Evolutionary conservation across 169 alveolate genomes (phyloP).

Genomic region (Plasmodium blacklocki): DNA sequence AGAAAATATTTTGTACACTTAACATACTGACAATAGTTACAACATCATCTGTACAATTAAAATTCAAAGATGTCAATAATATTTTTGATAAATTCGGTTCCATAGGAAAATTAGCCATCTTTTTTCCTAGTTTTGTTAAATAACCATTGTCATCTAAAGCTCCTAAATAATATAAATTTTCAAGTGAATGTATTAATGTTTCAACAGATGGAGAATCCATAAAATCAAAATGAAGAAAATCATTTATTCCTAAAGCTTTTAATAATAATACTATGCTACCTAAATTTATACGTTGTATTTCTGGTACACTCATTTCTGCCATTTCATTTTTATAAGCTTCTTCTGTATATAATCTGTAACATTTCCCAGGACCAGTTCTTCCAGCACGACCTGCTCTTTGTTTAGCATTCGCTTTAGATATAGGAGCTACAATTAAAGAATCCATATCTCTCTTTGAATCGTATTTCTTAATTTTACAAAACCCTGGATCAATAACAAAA

Average conservation of each 20-base stretch:
- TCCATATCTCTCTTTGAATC: conserved; percentile 99
- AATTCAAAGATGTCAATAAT: conserved; percentile 97
- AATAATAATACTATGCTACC: conserved; percentile 98
- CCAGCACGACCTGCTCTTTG: conserved; percentile 99
- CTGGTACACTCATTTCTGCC: conserved; percentile 99
- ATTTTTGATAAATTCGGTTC: conserved; percentile 98
- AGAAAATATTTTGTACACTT: conserved; percentile 97
- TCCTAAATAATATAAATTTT: conserved; percentile 97
- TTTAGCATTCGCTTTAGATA: conserved; percentile 98
- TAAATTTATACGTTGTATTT: conserved; percentile 98
- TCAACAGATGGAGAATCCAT: conserved; percentile 99
- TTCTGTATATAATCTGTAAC: conserved; percentile 99
- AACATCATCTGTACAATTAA: conserved; percentile 98
- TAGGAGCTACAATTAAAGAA: conserved; percentile 97
- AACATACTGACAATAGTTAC: conserved; percentile 98
- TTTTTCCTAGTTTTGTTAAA: conserved; percentile 98
- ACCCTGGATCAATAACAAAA: conserved; percentile 99
- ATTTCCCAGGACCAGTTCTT: conserved; percentile 99
- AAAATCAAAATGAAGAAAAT: conserved; percentile 97
- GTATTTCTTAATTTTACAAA: conserved; percentile 97
- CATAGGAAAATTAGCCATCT: conserved; percentile 99
- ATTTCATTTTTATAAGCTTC: conserved; percentile 98
- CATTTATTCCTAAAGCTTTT: conserved; percentile 99
- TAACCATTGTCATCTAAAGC: conserved; percentile 99
- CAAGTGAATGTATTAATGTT: conserved; percentile 98